Base-by-base conservation (phyloP, 2,329 filamentous ascomycete species). In the Chaetothyriales sp. region DNA sequence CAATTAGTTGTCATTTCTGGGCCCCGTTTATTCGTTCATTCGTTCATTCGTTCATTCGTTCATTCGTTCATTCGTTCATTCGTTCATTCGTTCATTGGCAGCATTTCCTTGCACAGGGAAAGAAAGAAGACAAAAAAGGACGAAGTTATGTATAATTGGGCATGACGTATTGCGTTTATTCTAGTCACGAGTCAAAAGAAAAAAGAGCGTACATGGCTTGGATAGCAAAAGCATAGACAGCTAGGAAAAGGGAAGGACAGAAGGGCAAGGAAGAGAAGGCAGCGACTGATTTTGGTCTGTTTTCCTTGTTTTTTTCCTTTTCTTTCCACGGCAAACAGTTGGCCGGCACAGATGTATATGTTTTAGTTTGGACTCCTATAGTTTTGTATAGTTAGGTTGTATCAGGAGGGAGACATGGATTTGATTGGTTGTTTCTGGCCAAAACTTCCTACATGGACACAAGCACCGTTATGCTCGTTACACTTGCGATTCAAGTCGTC, bases 1-100 rank as follows among this genome's bases (percentile, higher is more conserved):
- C 46, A 63, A 60, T 45, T 65, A 25, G 10, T 40, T 15, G 18
- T 48, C 20, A 22, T 22, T 18, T 51, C 43, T 15, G 8, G 7
- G n/a, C n/a, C 40, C n/a, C 6, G 47, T 10, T 29, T n/a, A n/a
- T n/a, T n/a, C n/a, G n/a, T n/a, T n/a, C n/a, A n/a, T n/a, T n/a
- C n/a, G n/a, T n/a, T n/a, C n/a, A n/a, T 20, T 43, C 43, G 28
- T 18, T 47, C 19, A 2, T 7, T 29, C 9, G 5, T 19, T 18
- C 4, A 50, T 33, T 33, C 43, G 28, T 18, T 47, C 19, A 2
- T 7, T 29, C 9, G 5, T 19, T 18, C 4, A 50, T 20, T 43
- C 43, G 28, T 18, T 47, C 19, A 2, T 7, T 29, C 9, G 5
- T 19, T 18, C 4, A 50, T 33, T 33, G 29, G 29, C 22, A 4